Evolutionary conservation across 805 yeast species (phyloP).

Genomic region (Candida silvicultrix): DNA sequence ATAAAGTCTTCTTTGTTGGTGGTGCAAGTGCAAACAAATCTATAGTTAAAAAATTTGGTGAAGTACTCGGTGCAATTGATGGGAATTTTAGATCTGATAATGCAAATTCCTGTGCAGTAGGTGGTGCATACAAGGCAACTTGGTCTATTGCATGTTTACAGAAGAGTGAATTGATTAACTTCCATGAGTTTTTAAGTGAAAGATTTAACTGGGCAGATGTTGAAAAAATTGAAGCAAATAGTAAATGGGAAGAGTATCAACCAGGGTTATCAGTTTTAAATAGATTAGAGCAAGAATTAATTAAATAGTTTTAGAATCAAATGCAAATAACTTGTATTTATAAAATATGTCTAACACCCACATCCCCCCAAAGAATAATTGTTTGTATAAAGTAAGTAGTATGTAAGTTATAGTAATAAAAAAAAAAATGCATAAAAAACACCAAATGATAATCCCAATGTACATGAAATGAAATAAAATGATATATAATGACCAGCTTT

Average conservation of each 20-base stretch:
- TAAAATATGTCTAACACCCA: background rate
- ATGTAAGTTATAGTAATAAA: too few relatives aligned
- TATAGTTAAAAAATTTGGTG: slow-evolving; percentile 62
- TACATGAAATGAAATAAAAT: too few relatives aligned
- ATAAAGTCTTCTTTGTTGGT: slow-evolving; percentile 75
- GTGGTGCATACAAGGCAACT: slow-evolving; percentile 82
- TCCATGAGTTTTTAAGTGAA: slow-evolving; percentile 39
- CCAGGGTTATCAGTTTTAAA: slow-evolving; percentile 26
- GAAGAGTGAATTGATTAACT: slow-evolving; percentile 18
- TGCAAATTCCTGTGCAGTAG: slow-evolving; percentile 87
- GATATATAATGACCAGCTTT: too few relatives aligned
- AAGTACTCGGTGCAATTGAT: slow-evolving; percentile 51
- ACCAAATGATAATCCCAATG: slow-evolving; percentile 66
- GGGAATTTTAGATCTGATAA: slow-evolving; percentile 71
- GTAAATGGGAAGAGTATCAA: slow-evolving; percentile 24
- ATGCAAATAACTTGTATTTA: background rate
- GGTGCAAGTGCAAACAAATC: slow-evolving; percentile 75
- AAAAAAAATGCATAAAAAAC: slow-evolving; percentile 36
- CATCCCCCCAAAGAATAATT: slow-evolving; percentile 23
- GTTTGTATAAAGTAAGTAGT: slow-evolving; percentile 26
- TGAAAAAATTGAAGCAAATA: slow-evolving; percentile 19
- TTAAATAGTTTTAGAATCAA: background rate
- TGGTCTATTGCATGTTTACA: slow-evolving; percentile 44
- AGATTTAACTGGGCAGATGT: slow-evolving; percentile 41
- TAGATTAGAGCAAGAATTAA: slow-evolving; percentile 19